Conservation (phyloP, 2,329 filamentous ascomycete species). For the Chaetothyriales sp. region DNA sequence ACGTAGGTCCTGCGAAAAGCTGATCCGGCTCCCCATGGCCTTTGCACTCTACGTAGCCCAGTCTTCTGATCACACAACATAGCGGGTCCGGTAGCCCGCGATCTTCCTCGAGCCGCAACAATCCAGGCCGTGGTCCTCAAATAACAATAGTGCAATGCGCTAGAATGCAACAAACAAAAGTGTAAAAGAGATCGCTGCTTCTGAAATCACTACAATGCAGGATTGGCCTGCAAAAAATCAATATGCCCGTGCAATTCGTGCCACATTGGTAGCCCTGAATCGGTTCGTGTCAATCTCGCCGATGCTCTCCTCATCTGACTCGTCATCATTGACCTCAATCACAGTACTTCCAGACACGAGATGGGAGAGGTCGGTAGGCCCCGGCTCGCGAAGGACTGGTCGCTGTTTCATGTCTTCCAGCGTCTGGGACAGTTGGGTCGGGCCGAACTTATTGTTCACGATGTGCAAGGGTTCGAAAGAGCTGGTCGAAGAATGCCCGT, state of each 20-base stretch:
- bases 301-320: constrained; percentile 13
- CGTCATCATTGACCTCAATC: constrained; percentile 16
- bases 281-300: constrained; percentile 12
- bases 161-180: too few relatives aligned
- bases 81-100: too few relatives aligned
- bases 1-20: too few relatives aligned
- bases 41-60: too few relatives aligned
- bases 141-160: too few relatives aligned
- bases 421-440: not conserved
- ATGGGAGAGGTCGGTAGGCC: not conserved
- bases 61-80: too few relatives aligned
- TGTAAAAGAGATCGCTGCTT: too few relatives aligned
- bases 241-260: not conserved
- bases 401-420: constrained; percentile 8
- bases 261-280: constrained; percentile 9
- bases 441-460: not conserved
- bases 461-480: not conserved
- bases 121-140: too few relatives aligned
- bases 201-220: too few relatives aligned
- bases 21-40: too few relatives aligned
- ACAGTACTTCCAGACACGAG: not conserved
- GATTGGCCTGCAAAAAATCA: not conserved
- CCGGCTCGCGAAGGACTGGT: constrained; percentile 3
- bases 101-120: too few relatives aligned
- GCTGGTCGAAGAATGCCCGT: not conserved